Conservation (phyloP, 768 basidiomycete species). For the Boletus bicolor region DNA sequence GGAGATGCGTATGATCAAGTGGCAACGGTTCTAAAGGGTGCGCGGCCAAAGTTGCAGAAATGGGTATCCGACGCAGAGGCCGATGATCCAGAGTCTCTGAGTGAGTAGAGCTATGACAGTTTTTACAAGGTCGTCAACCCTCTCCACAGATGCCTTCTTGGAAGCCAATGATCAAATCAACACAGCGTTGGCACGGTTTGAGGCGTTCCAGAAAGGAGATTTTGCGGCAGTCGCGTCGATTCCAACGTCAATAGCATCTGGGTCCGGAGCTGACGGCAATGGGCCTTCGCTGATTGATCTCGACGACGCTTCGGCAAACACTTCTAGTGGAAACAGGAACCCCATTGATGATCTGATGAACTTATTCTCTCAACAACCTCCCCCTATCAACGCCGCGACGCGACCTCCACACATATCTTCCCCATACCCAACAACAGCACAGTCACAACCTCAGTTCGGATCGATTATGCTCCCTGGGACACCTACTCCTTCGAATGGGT, state of each 20-base stretch:
- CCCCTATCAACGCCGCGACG: constrained; percentile 27
- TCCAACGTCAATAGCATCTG: constrained; percentile 52
- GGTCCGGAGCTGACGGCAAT: constrained; percentile 17
- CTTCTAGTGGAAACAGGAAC: constrained; percentile 16
- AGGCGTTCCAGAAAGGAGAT: constrained; percentile 92
- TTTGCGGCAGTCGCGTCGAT: constrained; percentile 69
- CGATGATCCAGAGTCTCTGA: constrained; percentile 86
- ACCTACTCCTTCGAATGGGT: constrained; percentile 27
- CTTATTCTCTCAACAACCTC: constrained; percentile 44
- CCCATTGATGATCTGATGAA: constrained; percentile 57
- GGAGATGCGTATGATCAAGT: constrained; percentile 99
- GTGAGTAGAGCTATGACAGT: constrained; percentile 39
- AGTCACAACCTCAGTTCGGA: constrained; percentile 32
- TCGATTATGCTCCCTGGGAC: constrained; percentile 45
- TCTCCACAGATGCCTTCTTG: constrained; percentile 75
- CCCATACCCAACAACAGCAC: constrained; percentile 10
- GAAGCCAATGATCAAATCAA: constrained; percentile 99
- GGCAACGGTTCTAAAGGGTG: constrained; percentile 70
- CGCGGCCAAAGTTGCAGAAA: constrained; percentile 93
- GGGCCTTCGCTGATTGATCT: constrained; percentile 72
- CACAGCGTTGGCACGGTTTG: constrained; percentile 83
- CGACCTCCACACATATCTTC: constrained; percentile 22
- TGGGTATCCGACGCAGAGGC: constrained; percentile 95
- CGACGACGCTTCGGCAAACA: constrained; percentile 46
- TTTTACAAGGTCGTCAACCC: background rate